Conservation (phyloP, 2,329 filamentous ascomycete species). For the Arachnopeziza araneosa region DNA sequence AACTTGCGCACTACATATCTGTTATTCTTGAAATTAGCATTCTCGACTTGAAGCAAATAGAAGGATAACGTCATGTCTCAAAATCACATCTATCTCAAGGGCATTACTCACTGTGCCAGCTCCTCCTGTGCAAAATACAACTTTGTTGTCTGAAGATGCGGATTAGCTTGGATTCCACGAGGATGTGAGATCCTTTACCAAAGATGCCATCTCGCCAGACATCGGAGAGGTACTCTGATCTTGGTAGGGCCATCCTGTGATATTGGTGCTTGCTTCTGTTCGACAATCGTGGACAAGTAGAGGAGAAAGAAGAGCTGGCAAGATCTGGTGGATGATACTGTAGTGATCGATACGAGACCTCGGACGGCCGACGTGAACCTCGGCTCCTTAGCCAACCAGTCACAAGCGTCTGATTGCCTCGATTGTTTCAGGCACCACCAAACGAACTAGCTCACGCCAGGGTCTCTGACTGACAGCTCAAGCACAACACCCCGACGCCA, state of each 20-base stretch:
- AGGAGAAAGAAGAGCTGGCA: neutral
- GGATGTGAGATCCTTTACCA: conserved; percentile 43
- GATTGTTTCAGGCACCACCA: neutral
- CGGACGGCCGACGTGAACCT: neutral
- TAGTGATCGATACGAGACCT: no score
- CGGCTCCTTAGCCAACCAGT: neutral
- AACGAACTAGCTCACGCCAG: neutral
- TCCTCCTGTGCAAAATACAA: conserved; percentile 92
- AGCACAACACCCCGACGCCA: neutral
- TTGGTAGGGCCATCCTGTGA: neutral
- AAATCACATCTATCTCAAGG: no score
- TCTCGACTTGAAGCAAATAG: no score
- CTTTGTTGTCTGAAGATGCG: conserved; percentile 65
- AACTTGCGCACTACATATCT: conserved; percentile 95
- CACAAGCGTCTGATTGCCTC: no score
- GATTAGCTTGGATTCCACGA: neutral
- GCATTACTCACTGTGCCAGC: no score
- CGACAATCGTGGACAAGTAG: no score
- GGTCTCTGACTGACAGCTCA: neutral
- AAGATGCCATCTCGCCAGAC: conserved; percentile 88
- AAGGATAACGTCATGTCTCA: no score
- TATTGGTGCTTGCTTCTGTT: neutral
- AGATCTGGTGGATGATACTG: no score
- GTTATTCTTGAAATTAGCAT: no score
- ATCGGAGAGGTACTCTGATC: conserved; percentile 68